Percentiles rank a stretch among this genome's conserved stretches.
Conservation (phyloP, 768 basidiomycete species). For the Suillus americanus region DNA sequence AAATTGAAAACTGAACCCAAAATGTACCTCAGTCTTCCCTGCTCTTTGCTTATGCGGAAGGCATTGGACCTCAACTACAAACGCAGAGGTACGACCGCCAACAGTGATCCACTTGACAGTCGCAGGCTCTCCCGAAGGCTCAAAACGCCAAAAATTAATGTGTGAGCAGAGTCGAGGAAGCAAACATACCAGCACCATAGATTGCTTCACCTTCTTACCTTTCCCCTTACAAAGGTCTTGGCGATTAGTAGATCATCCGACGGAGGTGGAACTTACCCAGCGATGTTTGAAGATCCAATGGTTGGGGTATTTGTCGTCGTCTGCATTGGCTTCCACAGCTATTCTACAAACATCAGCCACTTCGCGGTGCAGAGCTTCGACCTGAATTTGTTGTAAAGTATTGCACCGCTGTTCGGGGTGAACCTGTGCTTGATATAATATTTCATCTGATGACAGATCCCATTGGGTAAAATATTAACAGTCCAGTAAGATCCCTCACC, state of each 20-base stretch:
- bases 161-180: not conserved
- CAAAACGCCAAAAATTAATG: conserved; percentile 8
- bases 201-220: conserved; percentile 50
- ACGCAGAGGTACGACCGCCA: conserved; percentile 76
- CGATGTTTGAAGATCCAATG: conserved; percentile 70
- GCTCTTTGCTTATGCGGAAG: conserved; percentile 17
- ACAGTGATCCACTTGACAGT: conserved; percentile 76
- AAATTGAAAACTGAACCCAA: not conserved
- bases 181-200: conserved; percentile 45
- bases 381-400: conserved; percentile 48
- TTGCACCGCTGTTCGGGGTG: conserved; percentile 72
- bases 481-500: conserved; percentile 36
- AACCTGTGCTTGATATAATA: conserved; percentile 70
- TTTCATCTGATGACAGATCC: conserved; percentile 48
- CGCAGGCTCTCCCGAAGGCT: conserved; percentile 71
- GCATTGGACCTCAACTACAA: conserved; percentile 61
- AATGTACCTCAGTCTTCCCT: conserved; percentile 4
- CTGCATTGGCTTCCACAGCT: conserved; percentile 71
- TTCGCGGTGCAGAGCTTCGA: conserved; percentile 50
- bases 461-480: not conserved
- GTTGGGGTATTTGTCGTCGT: conserved; percentile 63
- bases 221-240: conserved; percentile 42
- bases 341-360: conserved; percentile 54
- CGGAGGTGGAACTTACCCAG: conserved; percentile 46
- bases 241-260: conserved; percentile 13